Conservation (phyloP, 2,329 filamentous ascomycete genomes). For the Lachnellula cervina region DNA sequence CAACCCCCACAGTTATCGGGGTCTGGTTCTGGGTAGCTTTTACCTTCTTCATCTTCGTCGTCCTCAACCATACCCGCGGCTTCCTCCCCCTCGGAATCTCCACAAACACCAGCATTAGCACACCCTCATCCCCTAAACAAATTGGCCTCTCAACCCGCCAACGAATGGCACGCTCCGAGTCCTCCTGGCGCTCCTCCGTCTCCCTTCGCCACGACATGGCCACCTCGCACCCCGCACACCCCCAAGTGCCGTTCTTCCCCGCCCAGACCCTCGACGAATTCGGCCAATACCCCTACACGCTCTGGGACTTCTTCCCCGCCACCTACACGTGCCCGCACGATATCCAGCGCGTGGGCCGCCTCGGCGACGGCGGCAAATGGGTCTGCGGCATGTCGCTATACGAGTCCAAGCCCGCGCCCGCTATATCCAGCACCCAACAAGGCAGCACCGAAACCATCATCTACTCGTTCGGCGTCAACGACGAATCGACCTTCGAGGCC, state of each 20-base stretch:
- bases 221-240: slow-evolving; percentile 15
- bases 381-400: slow-evolving; percentile 39
- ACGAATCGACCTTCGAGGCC: slow-evolving; percentile 38
- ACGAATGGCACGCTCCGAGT: slow-evolving; percentile 24
- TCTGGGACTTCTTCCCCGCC: slow-evolving; percentile 39
- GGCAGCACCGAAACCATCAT: slow-evolving; percentile 24
- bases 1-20: slow-evolving; percentile 18
- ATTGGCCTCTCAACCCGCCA: slow-evolving; percentile 15
- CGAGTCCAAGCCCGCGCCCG: slow-evolving; percentile 20
- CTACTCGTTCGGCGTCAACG: slow-evolving; percentile 37
- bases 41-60: slow-evolving; percentile 22
- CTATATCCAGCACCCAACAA: slow-evolving; percentile 12
- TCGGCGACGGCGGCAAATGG: slow-evolving; percentile 41
- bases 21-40: slow-evolving; percentile 28
- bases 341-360: slow-evolving; percentile 35
- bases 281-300: slow-evolving; percentile 30
- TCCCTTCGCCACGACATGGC: slow-evolving; percentile 23
- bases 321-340: slow-evolving; percentile 39
- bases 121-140: background rate
- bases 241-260: slow-evolving; percentile 24
- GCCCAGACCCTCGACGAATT: slow-evolving; percentile 19
- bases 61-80: slow-evolving; percentile 17
- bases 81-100: slow-evolving; percentile 2
- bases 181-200: slow-evolving; percentile 21
- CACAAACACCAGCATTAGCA: background rate